Evolutionary conservation across 1,139 yeast genomes (phyloP), one percentile per base, ranked within the genome.

Genomic region (Diutina neorugosa): DNA sequence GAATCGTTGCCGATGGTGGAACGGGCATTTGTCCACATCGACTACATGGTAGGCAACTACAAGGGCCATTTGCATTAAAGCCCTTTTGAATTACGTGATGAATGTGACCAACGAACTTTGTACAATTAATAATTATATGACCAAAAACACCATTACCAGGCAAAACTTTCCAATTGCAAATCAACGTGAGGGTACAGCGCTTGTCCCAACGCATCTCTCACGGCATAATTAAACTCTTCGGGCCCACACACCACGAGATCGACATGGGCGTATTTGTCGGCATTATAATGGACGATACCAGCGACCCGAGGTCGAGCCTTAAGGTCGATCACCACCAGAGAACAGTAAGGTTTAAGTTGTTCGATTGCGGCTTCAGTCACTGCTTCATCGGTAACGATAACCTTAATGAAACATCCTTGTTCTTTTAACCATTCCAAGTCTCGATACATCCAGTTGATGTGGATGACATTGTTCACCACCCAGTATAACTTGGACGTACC

Each of bases 1-100:
- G 94, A 86, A 60, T 81, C 90, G 0, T 69, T 86, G 54, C 90
- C 93, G 0, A 78, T 74, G 66, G 90, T 86, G 2, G 93, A 86
- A 63, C 71, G 95, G 53, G 90, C 93, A 2, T 86, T 82, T 71
- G 94, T 86, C 12, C 95, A 86, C 63, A 75, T 86, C 44, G 95
- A 86, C 61, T 86, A 86, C 59, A 75, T 75, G 74, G 79, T 73
- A 54, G 77, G 78, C 9, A 78, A 78, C 58, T 78, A 63, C 63
- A 66, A 69, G 55, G 83, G 83, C 1, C 83, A 78, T 60, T 62
- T 78, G 53, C 67, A 64, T 48, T 69, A 56, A 58, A n/a, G n/a
- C 19, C 37, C 16, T 14, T 8, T 14, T 14, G n/a, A n/a, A n/a
- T n/a, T n/a, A n/a, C n/a, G n/a, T n/a, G n/a, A n/a, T n/a, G n/a